These are phyloP conservation scores for Pholiota adiposa DNA, from an alignment of 1,284 basidiomycete species.

Conservation along the genomic window DNA sequence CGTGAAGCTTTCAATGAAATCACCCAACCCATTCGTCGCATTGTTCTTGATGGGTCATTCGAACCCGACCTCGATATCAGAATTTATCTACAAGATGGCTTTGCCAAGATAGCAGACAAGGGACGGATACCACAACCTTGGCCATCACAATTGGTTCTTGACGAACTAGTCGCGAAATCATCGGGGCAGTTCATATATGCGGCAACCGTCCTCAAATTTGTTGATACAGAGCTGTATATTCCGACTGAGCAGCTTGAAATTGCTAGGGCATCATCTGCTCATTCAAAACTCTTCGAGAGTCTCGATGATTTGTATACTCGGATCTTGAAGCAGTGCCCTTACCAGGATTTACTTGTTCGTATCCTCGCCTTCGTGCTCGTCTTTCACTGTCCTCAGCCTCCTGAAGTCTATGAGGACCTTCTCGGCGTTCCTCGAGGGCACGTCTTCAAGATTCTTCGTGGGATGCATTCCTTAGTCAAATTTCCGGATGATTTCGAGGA, in stretches of 20 bases:
- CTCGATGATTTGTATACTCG: conserved; percentile 18
- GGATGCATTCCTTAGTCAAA: conserved; percentile 16
- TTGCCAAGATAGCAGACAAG: conserved; percentile 11
- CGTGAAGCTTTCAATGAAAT: conserved; percentile 10
- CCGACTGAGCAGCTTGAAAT: conserved; percentile 17
- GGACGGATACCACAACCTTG: neutral
- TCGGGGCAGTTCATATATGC: conserved; percentile 24
- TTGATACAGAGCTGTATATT: conserved; percentile 9
- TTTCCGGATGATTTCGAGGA: conserved; percentile 12
- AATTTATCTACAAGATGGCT: conserved; percentile 11
- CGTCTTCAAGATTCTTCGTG: conserved; percentile 7
- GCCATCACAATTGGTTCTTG: conserved; percentile 8
- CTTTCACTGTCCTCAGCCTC: conserved; percentile 17
- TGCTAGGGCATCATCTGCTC: conserved; percentile 4
- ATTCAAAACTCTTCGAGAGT: conserved; percentile 4
- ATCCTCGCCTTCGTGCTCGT: conserved; percentile 14
- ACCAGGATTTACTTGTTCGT: conserved; percentile 4
- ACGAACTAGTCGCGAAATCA: conserved; percentile 14
- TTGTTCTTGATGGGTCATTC: conserved; percentile 14
- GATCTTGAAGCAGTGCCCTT: conserved; percentile 10
- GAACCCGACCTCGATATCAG: conserved; percentile 16
- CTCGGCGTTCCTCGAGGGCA: conserved; percentile 7
- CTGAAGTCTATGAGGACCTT: conserved; percentile 17
- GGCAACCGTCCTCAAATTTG: conserved; percentile 20
- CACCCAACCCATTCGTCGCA: neutral